phyloP scores from a whole-genome alignment of 371 early-diverging fungal genomes.

The Blakeslea trispora region DNA sequence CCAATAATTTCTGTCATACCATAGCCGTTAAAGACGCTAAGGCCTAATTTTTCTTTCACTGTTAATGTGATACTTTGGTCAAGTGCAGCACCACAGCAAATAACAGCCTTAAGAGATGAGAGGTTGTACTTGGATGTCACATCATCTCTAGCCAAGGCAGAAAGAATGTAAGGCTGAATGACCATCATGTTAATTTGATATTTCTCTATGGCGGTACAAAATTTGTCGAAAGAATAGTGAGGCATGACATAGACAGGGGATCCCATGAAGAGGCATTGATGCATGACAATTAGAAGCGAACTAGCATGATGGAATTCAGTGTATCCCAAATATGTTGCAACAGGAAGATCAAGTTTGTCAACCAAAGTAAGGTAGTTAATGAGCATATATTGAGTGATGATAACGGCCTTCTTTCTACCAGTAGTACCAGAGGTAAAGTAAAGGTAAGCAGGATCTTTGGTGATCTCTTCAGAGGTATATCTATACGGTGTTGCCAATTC shows the following conservation, averaged over 20 bases:
- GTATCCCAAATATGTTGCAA: not conserved
- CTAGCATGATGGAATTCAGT: slow-evolving; percentile 21
- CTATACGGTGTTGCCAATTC: slow-evolving; percentile 11
- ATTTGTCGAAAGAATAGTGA: slow-evolving; percentile 59
- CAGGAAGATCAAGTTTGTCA: not conserved
- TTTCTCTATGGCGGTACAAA: slow-evolving; percentile 55
- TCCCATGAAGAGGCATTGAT: slow-evolving; percentile 2
- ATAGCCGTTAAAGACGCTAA: slow-evolving; percentile 61
- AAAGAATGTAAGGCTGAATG: slow-evolving; percentile 68
- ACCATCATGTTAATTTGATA: slow-evolving; percentile 58
- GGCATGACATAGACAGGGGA: slow-evolving; percentile 33
- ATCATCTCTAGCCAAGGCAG: slow-evolving; percentile 46
- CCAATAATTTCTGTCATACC: slow-evolving; percentile 62
- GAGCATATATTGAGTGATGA: slow-evolving; percentile 5
- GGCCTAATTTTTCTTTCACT: slow-evolving; percentile 40
- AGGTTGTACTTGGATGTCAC: slow-evolving; percentile 63
- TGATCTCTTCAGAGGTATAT: slow-evolving; percentile 16
- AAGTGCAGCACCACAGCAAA: slow-evolving; percentile 76
- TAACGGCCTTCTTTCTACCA: slow-evolving; percentile 30
- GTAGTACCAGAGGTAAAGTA: slow-evolving; percentile 39
- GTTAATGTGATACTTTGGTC: slow-evolving; percentile 44
- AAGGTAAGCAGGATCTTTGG: slow-evolving; percentile 12
- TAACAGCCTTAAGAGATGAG: slow-evolving; percentile 50
- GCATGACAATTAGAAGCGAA: slow-evolving; percentile 2
- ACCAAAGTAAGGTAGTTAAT: not conserved